Percentiles rank a stretch among this genome's conserved stretches.
Conservation (phyloP, 345 rosid species). For the Linum lewisii region DNA sequence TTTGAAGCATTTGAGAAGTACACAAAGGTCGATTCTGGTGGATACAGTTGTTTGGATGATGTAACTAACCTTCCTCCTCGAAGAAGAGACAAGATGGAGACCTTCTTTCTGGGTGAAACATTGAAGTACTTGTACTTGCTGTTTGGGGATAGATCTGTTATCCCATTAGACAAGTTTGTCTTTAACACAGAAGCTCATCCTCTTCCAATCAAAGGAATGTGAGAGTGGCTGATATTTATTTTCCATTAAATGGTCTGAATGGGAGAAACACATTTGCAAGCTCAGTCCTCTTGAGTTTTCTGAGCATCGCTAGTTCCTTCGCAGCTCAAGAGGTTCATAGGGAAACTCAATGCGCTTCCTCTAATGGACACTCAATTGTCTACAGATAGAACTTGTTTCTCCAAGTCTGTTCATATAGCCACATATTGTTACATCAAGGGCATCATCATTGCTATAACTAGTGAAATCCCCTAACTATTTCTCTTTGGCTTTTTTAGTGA, state of each 20-base stretch:
- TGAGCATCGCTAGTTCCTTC: slow-evolving; percentile 2
- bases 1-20: slow-evolving; percentile 85
- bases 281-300: neutral
- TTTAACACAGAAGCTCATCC: slow-evolving; percentile 97
- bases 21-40: slow-evolving; percentile 75
- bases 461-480: slow-evolving; percentile 2
- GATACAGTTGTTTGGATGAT: slow-evolving; percentile 74
- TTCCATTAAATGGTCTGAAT: slow-evolving; percentile 7
- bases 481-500: slow-evolving; percentile 7
- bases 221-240: slow-evolving; percentile 11
- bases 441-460: neutral
- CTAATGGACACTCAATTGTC: slow-evolving; percentile 4
- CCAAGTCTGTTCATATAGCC: neutral
- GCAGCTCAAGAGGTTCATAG: slow-evolving; percentile 7
- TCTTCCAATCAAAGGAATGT: slow-evolving; percentile 44
- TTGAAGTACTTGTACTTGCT: slow-evolving; percentile 84
- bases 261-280: slow-evolving; percentile 9
- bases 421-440: slow-evolving; percentile 12
- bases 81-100: slow-evolving; percentile 88
- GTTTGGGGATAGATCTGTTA: slow-evolving; percentile 60
- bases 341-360: neutral
- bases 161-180: slow-evolving; percentile 75
- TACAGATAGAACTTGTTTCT: slow-evolving; percentile 6
- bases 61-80: slow-evolving; percentile 77
- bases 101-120: slow-evolving; percentile 88